A percentile compares a stretch with the other conserved stretches of the same genome.
These are phyloP conservation scores for Bipolaris zeicola DNA, from an alignment of 2,329 filamentous ascomycete genomes.

Conservation along the genomic window DNA sequence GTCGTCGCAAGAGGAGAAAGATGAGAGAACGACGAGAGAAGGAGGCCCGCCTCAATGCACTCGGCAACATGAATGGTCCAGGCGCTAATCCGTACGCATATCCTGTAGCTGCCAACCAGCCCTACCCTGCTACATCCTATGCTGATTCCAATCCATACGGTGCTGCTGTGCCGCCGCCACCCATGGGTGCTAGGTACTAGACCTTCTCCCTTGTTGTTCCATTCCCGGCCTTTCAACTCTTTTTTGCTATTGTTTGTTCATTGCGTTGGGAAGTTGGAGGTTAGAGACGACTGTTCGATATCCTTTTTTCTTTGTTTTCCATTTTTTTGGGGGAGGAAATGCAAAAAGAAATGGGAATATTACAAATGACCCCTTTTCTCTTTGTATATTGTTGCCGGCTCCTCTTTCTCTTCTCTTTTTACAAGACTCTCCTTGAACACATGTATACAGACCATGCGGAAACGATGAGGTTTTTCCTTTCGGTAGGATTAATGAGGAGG, in stretches of 20 bases:
- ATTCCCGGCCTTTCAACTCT: neutral
- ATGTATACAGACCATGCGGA: neutral
- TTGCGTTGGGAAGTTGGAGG: neutral
- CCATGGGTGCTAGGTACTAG: slow-evolving; percentile 48
- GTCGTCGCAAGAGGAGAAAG: slow-evolving; percentile 55
- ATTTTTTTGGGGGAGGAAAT: neutral
- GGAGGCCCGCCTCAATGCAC: slow-evolving; percentile 52
- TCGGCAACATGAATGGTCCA: slow-evolving; percentile 44
- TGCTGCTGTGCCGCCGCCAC: slow-evolving; percentile 46
- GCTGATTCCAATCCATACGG: slow-evolving; percentile 55
- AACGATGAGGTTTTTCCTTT: neutral
- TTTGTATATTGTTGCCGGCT: neutral
- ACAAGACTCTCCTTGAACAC: neutral
- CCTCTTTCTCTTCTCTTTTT: neutral
- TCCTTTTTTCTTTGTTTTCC: neutral
- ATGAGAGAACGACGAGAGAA: slow-evolving; percentile 50
- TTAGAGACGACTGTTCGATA: slow-evolving; percentile 5
- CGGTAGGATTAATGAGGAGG: neutral
- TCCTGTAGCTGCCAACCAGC: slow-evolving; percentile 42
- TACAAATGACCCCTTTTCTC: slow-evolving; percentile 2
- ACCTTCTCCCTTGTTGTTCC: neutral
- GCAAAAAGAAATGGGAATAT: neutral
- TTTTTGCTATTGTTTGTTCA: neutral
- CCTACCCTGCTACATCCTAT: slow-evolving; percentile 48
- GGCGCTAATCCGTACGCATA: slow-evolving; percentile 47